Evolutionary conservation across 345 rosid genomes (phyloP).

Genomic region (Dipteronia dyeriana): DNA sequence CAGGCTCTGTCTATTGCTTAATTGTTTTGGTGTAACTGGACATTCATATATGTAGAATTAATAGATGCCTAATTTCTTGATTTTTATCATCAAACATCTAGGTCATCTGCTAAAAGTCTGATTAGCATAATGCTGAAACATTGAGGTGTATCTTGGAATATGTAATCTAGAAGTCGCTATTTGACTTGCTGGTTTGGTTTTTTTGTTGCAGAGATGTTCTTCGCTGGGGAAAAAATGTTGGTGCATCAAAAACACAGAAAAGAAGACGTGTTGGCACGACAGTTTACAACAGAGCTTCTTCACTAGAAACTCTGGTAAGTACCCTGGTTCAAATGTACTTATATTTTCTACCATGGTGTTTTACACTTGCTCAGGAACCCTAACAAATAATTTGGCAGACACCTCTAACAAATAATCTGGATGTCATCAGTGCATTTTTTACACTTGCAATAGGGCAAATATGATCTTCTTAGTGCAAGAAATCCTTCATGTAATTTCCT

Average conservation of each 20-base stretch:
- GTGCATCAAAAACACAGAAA: slow-evolving; percentile 50
- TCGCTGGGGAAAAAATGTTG: slow-evolving; percentile 67
- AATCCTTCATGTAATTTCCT: no score
- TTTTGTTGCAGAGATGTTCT: slow-evolving; percentile 47
- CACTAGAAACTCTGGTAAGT: slow-evolving; percentile 66
- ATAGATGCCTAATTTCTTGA: not conserved
- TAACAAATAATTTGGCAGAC: no score
- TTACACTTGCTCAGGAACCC: no score
- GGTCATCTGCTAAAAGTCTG: not conserved
- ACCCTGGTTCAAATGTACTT: slow-evolving; percentile 6
- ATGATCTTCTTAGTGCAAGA: no score
- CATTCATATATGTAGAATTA: not conserved
- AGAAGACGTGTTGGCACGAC: slow-evolving; percentile 60
- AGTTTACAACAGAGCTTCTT: slow-evolving; percentile 70
- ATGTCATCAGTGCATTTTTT: slow-evolving; percentile 41
- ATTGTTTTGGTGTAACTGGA: not conserved
- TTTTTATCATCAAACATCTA: not conserved
- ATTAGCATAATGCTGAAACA: not conserved
- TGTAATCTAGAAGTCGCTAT: not conserved
- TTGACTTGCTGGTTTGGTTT: slow-evolving; percentile 1
- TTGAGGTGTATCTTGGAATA: not conserved
- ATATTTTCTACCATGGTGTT: not conserved
- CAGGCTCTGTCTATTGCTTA: not conserved
- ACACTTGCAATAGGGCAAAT: no score
- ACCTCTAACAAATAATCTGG: slow-evolving; percentile 34